Evolutionary conservation across 768 basidiomycete genomes (phyloP).

Genomic region (Wakefieldia striispora): DNA sequence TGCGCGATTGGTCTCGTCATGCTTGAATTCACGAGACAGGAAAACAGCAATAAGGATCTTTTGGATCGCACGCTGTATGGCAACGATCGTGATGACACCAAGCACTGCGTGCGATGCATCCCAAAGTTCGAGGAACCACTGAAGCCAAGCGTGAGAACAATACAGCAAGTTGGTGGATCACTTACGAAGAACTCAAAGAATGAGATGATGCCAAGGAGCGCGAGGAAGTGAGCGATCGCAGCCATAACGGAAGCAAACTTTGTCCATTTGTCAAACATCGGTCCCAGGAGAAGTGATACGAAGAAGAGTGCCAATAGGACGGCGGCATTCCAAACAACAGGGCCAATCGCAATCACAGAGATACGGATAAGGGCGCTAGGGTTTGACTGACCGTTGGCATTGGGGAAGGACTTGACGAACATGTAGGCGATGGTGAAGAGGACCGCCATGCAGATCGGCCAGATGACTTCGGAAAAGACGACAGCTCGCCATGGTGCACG

Average conservation of each 20-base stretch:
- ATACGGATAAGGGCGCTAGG: slow-evolving; percentile 92
- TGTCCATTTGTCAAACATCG: slow-evolving; percentile 78
- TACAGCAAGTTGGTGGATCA: slow-evolving; percentile 33
- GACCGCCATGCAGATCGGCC: slow-evolving; percentile 71
- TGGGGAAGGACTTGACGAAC: slow-evolving; percentile 92
- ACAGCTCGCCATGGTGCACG: slow-evolving; percentile 87
- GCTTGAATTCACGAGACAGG: slow-evolving; percentile 96
- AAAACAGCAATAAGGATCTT: slow-evolving; percentile 94
- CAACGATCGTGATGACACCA: slow-evolving; percentile 85
- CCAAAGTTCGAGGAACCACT: slow-evolving; percentile 98
- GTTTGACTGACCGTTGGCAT: slow-evolving; percentile 52
- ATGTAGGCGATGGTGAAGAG: slow-evolving; percentile 85
- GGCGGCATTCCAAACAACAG: slow-evolving; percentile 93
- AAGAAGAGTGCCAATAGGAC: slow-evolving; percentile 85
- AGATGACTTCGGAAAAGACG: slow-evolving; percentile 78
- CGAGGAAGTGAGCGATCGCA: slow-evolving; percentile 79
- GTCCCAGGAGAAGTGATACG: slow-evolving; percentile 88
- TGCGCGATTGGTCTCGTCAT: slow-evolving; percentile 96
- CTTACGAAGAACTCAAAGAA: slow-evolving; percentile 97
- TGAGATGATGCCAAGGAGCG: slow-evolving; percentile 76
- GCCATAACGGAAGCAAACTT: slow-evolving; percentile 94
- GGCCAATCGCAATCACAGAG: slow-evolving; percentile 83
- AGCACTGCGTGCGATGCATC: slow-evolving; percentile 95
- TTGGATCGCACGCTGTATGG: slow-evolving; percentile 89
- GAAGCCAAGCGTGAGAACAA: slow-evolving; percentile 14